Evolutionary conservation across 2,329 filamentous ascomycete genomes (phyloP), one percentile per base, ranked within the genome.

Genomic region (Ophiosphaerella narmari): DNA sequence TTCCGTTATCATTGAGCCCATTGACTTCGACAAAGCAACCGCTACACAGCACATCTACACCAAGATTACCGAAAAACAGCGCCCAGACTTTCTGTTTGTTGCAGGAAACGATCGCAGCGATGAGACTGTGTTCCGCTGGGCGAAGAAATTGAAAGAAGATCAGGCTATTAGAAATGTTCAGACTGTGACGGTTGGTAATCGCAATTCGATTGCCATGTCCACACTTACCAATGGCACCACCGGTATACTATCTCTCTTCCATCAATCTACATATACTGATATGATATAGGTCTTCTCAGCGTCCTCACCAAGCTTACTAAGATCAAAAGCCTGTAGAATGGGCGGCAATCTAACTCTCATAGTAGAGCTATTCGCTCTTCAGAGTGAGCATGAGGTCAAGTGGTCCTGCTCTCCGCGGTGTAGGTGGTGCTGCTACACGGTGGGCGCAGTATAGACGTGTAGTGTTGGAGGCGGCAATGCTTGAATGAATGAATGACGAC

Each of bases 41-140:
- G 93, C 93, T 0, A 88, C 91, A 0, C 82, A 86, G 63, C 82
- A 85, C 59, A 87, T 96, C 39, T 88, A 90, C 70, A 81, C 85
- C 46, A 66, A 66, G 32, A 66, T 76, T 16, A 46, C 48, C 11
- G 54, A 62, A 29, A 31, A 57, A 0, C 50, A 56, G 8, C 63
- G 63, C 18, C 47, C 91, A 0, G 91, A 97, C 68, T 97, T 97
- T 72, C 75, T 97, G 48, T 85, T 97, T 77, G 89, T 96, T 6
- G 84, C 92, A 31, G 93, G 93, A 33, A 92, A 97, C 66, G 91
- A 92, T 36, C 86, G 93, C 29, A 93, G 97, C 62, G 94, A 97
- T 59, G 93, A 97, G 69, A 88, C 90, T 62, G 88, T 96, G 16
- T 97, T 96, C 77, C 87, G 87, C 55, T 97, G 94, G 93, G 94